Evolutionary conservation across 208 protist genomes (phyloP).

Genomic region (Acanthamoeba triangularis): DNA sequence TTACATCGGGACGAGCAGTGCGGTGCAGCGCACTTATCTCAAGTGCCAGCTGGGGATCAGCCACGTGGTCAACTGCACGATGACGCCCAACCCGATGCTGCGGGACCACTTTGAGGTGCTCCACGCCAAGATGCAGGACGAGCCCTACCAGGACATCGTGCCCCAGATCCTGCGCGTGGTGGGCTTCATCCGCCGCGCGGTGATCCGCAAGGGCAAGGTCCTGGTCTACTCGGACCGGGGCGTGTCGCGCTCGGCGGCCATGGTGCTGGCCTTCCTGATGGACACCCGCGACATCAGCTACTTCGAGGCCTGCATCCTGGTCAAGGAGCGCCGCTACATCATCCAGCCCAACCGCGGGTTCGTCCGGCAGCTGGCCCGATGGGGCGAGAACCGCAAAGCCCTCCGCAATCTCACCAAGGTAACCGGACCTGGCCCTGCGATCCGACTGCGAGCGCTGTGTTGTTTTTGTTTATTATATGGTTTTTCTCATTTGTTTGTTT

Average conservation of each 20-base stretch:
- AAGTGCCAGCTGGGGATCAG: constrained; percentile 59
- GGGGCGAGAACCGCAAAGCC: constrained; percentile 73
- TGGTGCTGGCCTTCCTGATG: constrained; percentile 65
- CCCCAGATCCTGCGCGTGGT: constrained; percentile 48
- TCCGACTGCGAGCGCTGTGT: neutral
- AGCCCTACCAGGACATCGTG: constrained; percentile 57
- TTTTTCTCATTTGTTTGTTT: neutral
- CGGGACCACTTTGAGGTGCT: constrained; percentile 55
- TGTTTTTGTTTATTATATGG: too few relatives aligned
- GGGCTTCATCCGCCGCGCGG: constrained; percentile 79
- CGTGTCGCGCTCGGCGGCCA: neutral
- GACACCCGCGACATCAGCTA: constrained; percentile 29
- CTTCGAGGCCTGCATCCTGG: constrained; percentile 67
- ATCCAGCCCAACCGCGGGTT: constrained; percentile 79
- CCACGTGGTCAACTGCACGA: constrained; percentile 60
- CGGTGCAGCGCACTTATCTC: constrained; percentile 24
- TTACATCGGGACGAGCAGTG: constrained; percentile 10
- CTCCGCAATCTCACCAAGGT: constrained; percentile 44
- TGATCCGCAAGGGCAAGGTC: constrained; percentile 75
- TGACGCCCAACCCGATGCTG: constrained; percentile 4
- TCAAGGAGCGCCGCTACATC: constrained; percentile 83
- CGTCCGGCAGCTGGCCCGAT: constrained; percentile 80
- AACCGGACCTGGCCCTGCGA: neutral
- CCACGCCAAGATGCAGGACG: constrained; percentile 11
- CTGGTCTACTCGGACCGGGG: constrained; percentile 73